phyloP scores from a whole-genome alignment of 108 stramenopile species.

The Chaetoceros muelleri region DNA sequence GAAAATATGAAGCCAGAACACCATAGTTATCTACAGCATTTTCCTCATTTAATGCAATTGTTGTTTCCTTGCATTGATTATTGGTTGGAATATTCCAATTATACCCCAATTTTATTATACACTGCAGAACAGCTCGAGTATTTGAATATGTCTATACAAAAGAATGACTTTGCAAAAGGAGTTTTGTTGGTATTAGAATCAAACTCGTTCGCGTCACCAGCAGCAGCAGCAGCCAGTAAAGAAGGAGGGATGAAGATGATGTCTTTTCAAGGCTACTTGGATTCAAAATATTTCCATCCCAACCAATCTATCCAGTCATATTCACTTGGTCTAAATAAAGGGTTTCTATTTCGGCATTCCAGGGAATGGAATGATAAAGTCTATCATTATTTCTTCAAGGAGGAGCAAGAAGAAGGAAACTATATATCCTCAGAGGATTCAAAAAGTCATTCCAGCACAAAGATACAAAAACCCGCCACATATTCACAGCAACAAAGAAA shows the following conservation, averaged over 20 bases:
- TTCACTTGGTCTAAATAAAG: too few species aligned
- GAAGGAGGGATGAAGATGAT: neutral
- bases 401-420: too few species aligned
- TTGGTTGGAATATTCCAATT: slow-evolving; percentile 9
- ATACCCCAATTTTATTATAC: neutral
- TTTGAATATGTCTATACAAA: neutral
- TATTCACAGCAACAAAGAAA: neutral
- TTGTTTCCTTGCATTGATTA: slow-evolving; percentile 23
- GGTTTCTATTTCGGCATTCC: too few species aligned
- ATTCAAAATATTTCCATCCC: neutral
- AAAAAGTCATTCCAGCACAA: too few species aligned
- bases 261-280: slow-evolving; percentile 9
- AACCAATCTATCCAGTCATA: too few species aligned
- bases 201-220: neutral
- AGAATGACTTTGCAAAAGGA: slow-evolving; percentile 19
- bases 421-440: too few species aligned
- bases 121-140: neutral
- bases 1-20: too few species aligned
- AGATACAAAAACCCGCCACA: too few species aligned
- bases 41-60: slow-evolving; percentile 35
- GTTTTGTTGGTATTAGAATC: slow-evolving; percentile 7
- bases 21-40: too few species aligned
- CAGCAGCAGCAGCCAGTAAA: neutral
- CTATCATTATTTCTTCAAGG: too few species aligned
- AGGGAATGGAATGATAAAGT: too few species aligned